These are phyloP conservation scores for Orbilia oligospora DNA, from an alignment of 2,329 filamentous ascomycete species.

Conservation along the genomic window DNA sequence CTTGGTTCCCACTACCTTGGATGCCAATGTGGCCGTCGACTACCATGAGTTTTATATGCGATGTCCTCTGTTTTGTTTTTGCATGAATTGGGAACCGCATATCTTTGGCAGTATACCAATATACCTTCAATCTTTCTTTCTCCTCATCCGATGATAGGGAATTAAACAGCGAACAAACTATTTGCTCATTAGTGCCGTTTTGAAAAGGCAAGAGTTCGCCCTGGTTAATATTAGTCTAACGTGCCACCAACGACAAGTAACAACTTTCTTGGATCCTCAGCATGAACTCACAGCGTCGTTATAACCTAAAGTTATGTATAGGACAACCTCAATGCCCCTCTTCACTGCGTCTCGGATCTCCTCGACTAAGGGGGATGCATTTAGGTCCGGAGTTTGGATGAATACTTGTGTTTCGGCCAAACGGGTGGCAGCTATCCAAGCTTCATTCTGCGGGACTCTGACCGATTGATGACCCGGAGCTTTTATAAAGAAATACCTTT, in stretches of 20 bases:
- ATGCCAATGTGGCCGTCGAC: constrained; percentile 79
- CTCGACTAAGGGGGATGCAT: constrained; percentile 77
- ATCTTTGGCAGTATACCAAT: constrained; percentile 82
- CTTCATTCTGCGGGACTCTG: constrained; percentile 77
- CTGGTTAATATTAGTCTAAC: constrained; percentile 64
- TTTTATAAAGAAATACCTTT: not conserved
- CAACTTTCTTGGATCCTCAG: not conserved
- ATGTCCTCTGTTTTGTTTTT: constrained; percentile 76
- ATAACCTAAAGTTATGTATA: constrained; percentile 83
- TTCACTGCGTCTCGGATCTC: constrained; percentile 77
- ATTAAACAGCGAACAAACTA: constrained; percentile 74
- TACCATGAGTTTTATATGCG: constrained; percentile 82
- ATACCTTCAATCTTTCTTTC: constrained; percentile 72
- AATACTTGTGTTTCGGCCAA: constrained; percentile 78
- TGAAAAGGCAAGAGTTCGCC: constrained; percentile 83
- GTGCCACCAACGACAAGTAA: not conserved
- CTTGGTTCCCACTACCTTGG: constrained; percentile 83
- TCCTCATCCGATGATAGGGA: constrained; percentile 71
- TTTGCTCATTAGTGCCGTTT: constrained; percentile 82
- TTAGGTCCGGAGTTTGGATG: constrained; percentile 83
- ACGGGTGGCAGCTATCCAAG: constrained; percentile 78
- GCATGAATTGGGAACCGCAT: constrained; percentile 78
- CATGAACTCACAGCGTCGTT: constrained; percentile 75
- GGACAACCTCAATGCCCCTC: constrained; percentile 77
- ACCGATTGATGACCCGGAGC: constrained; percentile 52